Evolutionary conservation across 163 green algal genomes (phyloP).

Genomic region (Chlamydomonas reinhardtii): DNA sequence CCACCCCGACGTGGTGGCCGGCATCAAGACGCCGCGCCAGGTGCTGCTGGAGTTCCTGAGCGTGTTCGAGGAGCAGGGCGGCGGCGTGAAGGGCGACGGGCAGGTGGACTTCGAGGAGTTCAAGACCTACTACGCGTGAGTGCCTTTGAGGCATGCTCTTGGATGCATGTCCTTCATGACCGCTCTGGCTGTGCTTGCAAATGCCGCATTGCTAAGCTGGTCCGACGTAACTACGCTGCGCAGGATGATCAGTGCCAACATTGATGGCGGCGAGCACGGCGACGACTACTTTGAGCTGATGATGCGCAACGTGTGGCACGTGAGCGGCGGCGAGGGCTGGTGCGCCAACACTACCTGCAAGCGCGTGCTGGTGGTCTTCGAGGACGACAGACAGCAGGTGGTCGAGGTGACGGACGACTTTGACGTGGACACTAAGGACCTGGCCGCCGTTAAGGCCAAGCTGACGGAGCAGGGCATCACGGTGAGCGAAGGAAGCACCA

Average conservation of each 20-base stretch:
- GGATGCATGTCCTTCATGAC: too few species aligned
- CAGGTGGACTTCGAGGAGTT: slow-evolving; percentile 69
- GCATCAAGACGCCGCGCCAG: slow-evolving; percentile 56
- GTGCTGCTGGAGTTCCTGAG: slow-evolving; percentile 65
- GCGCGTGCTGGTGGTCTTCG: slow-evolving; percentile 69
- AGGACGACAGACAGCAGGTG: slow-evolving; percentile 65
- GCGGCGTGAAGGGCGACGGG: slow-evolving; percentile 53
- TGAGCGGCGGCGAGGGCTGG: slow-evolving; percentile 66
- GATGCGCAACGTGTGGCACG: slow-evolving; percentile 73
- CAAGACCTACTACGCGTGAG: slow-evolving; percentile 61
- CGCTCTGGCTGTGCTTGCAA: too few species aligned
- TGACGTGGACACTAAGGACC: slow-evolving; percentile 58
- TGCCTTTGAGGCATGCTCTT: not conserved
- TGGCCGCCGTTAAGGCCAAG: slow-evolving; percentile 56
- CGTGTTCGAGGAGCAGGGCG: slow-evolving; percentile 59
- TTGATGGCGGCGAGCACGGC: slow-evolving; percentile 51
- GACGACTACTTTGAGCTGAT: slow-evolving; percentile 80
- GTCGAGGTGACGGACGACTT: slow-evolving; percentile 67
- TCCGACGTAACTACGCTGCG: too few species aligned
- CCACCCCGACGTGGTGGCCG: slow-evolving; percentile 58
- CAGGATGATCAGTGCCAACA: slow-evolving; percentile 56
- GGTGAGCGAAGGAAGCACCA: not conserved
- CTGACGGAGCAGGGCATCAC: slow-evolving; percentile 61
- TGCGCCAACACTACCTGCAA: slow-evolving; percentile 66
- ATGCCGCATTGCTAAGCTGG: not conserved